Conservation (phyloP, 257 asterid species). For the Rehmannia glutinosa region DNA sequence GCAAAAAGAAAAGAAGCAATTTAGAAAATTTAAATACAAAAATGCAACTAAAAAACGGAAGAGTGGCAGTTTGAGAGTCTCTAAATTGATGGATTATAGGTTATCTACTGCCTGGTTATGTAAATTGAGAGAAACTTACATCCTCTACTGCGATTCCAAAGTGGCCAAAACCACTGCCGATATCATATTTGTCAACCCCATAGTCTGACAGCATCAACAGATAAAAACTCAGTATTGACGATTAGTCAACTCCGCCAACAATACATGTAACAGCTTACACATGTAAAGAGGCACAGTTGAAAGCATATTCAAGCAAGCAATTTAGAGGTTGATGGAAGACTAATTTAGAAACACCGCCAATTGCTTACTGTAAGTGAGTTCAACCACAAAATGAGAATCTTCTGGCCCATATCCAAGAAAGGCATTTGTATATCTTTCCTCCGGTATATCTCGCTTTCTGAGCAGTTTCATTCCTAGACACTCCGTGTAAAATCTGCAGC, state of each 20-base stretch:
- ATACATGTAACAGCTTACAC: background rate
- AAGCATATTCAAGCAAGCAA: slow-evolving; percentile 16
- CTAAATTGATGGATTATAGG: background rate
- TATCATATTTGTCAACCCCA: slow-evolving; percentile 91
- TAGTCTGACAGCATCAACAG: slow-evolving; percentile 56
- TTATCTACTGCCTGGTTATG: background rate
- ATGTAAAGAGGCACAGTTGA: background rate
- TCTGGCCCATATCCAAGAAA: slow-evolving; percentile 99
- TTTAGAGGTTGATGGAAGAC: background rate
- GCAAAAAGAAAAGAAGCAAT: background rate
- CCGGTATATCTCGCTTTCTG: slow-evolving; percentile 90
- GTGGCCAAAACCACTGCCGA: slow-evolving; percentile 92
- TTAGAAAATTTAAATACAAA: background rate
- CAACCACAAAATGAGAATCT: slow-evolving; percentile 95
- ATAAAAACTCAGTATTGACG: slow-evolving; percentile 8
- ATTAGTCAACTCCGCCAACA: slow-evolving; percentile 12
- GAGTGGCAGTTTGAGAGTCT: background rate
- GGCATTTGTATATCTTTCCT: slow-evolving; percentile 93
- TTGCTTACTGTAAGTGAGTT: slow-evolving; percentile 89
- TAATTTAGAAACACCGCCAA: slow-evolving; percentile 1
- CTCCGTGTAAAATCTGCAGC: slow-evolving; percentile 90
- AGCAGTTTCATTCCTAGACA: slow-evolving; percentile 96
- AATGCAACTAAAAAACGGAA: slow-evolving; percentile 7
- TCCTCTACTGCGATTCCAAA: slow-evolving; percentile 96
- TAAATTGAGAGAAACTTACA: slow-evolving; percentile 51